These are phyloP conservation scores for Umbelopsis sp. DNA, from an alignment of 192 early-diverging fungal genomes.

Conservation along the genomic window DNA sequence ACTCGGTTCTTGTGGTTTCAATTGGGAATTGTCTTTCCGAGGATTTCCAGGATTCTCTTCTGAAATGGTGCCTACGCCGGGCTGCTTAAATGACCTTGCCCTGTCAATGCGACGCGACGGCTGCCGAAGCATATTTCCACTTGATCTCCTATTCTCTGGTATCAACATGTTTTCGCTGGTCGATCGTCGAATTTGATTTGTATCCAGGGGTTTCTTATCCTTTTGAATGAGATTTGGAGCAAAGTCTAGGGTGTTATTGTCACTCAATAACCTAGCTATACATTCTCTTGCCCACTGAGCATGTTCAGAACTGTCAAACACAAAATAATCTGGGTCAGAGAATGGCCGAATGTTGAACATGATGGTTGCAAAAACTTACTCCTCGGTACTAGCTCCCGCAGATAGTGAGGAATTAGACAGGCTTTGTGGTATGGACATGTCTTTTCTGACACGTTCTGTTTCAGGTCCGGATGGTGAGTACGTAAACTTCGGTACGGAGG, in stretches of 20 bases:
- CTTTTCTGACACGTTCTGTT: background rate
- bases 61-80: background rate
- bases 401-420: too few relatives aligned
- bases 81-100: background rate
- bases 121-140: background rate
- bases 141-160: background rate
- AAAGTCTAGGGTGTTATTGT: background rate
- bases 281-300: constrained; percentile 17
- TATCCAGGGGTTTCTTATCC: background rate
- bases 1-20: background rate
- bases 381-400: too few relatives aligned
- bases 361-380: background rate
- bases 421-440: too few relatives aligned
- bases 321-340: background rate
- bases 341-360: background rate
- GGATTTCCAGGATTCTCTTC: constrained; percentile 10
- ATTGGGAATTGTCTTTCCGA: background rate
- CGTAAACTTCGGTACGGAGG: background rate
- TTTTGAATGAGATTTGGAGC: background rate
- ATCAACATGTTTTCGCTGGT: background rate
- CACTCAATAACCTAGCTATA: constrained; percentile 11
- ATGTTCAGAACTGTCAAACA: constrained; percentile 5
- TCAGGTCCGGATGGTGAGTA: background rate
- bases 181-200: background rate
- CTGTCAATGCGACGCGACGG: constrained; percentile 8